phyloP scores from a whole-genome alignment of 805 yeast species.

The Candida krabiensis region DNA sequence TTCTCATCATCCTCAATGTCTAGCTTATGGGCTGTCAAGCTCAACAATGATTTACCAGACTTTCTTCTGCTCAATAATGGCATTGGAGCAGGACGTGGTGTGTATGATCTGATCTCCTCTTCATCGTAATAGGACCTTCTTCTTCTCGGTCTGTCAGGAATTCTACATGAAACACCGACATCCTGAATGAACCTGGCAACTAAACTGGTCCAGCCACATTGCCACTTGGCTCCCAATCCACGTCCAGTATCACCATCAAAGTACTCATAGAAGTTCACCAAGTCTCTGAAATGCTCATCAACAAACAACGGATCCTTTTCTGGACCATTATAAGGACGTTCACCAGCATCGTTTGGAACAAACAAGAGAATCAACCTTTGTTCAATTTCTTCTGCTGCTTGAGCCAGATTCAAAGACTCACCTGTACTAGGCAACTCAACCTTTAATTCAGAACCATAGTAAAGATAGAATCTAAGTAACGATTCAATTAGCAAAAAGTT shows the following conservation, averaged over 20 bases:
- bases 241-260: slow-evolving; percentile 94
- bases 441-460: slow-evolving; percentile 82
- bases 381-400: slow-evolving; percentile 87
- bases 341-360: slow-evolving; percentile 57
- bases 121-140: slow-evolving; percentile 29
- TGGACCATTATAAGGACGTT: slow-evolving; percentile 79
- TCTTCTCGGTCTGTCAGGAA: slow-evolving; percentile 39
- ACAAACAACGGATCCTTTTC: slow-evolving; percentile 47
- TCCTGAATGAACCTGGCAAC: slow-evolving; percentile 92
- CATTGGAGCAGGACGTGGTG: slow-evolving; percentile 42
- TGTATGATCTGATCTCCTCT: slow-evolving; percentile 40
- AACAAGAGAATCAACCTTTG: slow-evolving; percentile 81
- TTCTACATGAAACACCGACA: slow-evolving; percentile 69
- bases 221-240: slow-evolving; percentile 92
- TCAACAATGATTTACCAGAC: slow-evolving; percentile 72
- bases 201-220: slow-evolving; percentile 94
- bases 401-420: slow-evolving; percentile 70
- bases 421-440: slow-evolving; percentile 92
- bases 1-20: slow-evolving; percentile 67
- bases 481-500: slow-evolving; percentile 85
- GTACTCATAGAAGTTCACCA: slow-evolving; percentile 79
- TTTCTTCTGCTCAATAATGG: slow-evolving; percentile 55
- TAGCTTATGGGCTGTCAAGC: slow-evolving; percentile 63
- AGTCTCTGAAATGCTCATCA: slow-evolving; percentile 73
- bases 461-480: slow-evolving; percentile 79